Conservation (phyloP, 2,329 filamentous ascomycete genomes). For the Emmonsia crescens region DNA sequence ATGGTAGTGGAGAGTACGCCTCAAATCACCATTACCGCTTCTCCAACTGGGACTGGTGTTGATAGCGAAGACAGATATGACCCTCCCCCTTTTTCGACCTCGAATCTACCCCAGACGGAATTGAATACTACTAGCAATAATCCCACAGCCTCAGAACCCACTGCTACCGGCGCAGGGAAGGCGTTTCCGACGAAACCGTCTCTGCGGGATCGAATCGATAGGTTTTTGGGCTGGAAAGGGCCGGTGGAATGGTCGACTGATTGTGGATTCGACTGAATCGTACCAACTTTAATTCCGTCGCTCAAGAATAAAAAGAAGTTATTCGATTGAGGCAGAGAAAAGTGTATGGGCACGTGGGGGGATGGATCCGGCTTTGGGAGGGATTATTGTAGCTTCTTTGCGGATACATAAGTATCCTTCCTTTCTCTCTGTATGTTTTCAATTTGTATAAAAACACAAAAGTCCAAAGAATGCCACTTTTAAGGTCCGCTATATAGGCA, state of each 20-base stretch:
- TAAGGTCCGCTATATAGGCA: no score
- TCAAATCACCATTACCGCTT: neutral
- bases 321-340: neutral
- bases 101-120: neutral
- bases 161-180: no score
- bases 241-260: neutral
- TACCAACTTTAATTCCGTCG: neutral
- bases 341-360: neutral
- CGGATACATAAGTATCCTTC: neutral
- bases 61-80: neutral
- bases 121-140: neutral
- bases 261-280: neutral
- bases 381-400: neutral
- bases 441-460: neutral
- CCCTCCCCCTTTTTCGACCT: neutral
- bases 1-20: neutral
- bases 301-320: neutral
- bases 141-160: neutral
- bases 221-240: constrained; percentile 1
- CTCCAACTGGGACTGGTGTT: neutral
- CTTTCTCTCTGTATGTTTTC: neutral
- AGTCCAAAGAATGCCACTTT: no score
- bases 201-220: constrained; percentile 4
- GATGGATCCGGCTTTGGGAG: neutral
- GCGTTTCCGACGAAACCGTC: neutral